Percentiles rank a stretch among this genome's conserved stretches.
Conservation (phyloP, 345 rosid genomes). For the Citrus hindsii region DNA sequence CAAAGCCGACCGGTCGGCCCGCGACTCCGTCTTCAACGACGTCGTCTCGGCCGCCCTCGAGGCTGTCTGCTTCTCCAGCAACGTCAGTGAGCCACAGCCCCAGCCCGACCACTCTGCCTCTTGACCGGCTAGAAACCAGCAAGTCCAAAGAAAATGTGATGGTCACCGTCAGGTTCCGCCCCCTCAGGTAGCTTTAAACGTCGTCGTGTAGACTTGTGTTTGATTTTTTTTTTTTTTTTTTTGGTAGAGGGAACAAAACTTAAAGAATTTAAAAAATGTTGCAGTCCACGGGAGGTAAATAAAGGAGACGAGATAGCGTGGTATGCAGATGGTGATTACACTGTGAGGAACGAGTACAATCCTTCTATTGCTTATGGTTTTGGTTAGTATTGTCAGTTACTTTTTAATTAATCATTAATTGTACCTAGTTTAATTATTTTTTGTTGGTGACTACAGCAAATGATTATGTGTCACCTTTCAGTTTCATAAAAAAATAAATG, state of each 20-base stretch:
- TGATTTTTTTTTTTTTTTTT: neutral
- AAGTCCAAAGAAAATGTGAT: constrained; percentile 71
- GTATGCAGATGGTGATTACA: constrained; percentile 79
- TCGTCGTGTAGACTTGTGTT: neutral
- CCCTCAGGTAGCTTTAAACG: constrained; percentile 51
- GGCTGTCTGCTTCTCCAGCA: constrained; percentile 39
- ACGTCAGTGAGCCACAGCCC: constrained; percentile 32
- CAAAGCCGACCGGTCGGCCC: constrained; percentile 36
- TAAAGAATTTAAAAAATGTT: neutral
- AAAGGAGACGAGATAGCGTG: constrained; percentile 84
- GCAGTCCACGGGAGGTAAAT: constrained; percentile 65
- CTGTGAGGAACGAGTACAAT: constrained; percentile 72
- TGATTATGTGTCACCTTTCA: neutral
- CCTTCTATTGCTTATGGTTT: constrained; percentile 66
- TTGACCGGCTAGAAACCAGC: constrained; percentile 31
- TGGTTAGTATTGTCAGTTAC: constrained; percentile 42
- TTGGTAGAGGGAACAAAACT: constrained; percentile 3
- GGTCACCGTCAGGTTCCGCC: constrained; percentile 81
- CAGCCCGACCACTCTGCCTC: constrained; percentile 31
- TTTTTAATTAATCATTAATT: neutral
- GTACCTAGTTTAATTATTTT: too few species aligned
- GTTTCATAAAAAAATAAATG: neutral
- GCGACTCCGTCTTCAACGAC: constrained; percentile 43
- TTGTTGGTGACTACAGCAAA: neutral
- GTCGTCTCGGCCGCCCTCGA: constrained; percentile 43